Conservation (phyloP, 768 basidiomycete species). For the Termitomyces sp. region DNA sequence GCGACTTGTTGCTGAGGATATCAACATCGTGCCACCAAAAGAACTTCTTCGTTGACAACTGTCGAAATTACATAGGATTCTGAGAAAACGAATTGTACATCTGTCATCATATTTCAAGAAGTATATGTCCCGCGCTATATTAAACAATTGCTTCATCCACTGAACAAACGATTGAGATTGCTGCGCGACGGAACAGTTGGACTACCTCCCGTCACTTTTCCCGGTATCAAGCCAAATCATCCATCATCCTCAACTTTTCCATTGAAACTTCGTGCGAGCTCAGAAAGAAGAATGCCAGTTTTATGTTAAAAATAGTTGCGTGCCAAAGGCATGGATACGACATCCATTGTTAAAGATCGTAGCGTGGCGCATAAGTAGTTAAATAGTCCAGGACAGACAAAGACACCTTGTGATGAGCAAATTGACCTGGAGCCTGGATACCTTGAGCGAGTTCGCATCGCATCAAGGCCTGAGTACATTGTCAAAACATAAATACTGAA, state of each 20-base stretch:
- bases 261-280: neutral
- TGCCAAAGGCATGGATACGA: conserved; percentile 27
- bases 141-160: no score
- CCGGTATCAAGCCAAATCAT: no score
- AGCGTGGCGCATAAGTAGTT: conserved; percentile 12
- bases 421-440: neutral
- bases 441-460: neutral
- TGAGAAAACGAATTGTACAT: no score
- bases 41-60: no score
- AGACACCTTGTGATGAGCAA: neutral
- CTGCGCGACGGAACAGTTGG: no score
- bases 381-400: conserved; percentile 23
- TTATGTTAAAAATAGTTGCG: conserved; percentile 9
- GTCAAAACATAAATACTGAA: conserved; percentile 11
- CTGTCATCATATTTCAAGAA: no score
- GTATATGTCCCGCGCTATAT: no score
- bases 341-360: conserved; percentile 30
- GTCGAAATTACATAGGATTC: no score
- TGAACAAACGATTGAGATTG: no score
- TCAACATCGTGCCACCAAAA: no score
- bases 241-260: neutral
- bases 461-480: conserved; percentile 3
- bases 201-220: no score
- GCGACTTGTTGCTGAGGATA: neutral
- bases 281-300: neutral